Evolutionary conservation across 345 rosid genomes (phyloP), one percentile per base, ranked within the genome.

Genomic region (Noccaea caerulescens): DNA sequence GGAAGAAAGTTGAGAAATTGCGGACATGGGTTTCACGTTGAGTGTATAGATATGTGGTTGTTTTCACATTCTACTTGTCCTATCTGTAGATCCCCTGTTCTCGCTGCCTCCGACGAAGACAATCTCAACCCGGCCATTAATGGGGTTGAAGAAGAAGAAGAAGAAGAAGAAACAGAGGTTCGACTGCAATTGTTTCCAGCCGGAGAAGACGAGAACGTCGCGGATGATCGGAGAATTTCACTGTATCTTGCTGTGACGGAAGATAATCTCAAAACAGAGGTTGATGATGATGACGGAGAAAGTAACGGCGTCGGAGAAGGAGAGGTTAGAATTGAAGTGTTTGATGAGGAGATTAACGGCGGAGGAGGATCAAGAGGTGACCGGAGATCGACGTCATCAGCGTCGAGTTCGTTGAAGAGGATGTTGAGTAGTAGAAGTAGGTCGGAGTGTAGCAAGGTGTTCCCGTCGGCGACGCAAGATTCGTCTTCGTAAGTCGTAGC

Each of bases 1-100:
- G 90, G 96, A 10, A 79, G 91, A 75, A 79, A 75, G 20, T 41
- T 92, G 54, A 79, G 76, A 10, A 84, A 63, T 1, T 92, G 98
- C 34, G 88, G 87, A 13, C 98, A 92, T 66, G 73, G 73, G 34
- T 92, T 92, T 66, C 98, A 90, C 39, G 83, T 87, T 16, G 90
- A 87, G 63, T 92, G 97, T 58, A 84, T 92, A 41, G 96, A 90
- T 27, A 90, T 80, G 86, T 92, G 98, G 98, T 63, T 92, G 61
- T 73, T 76, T 18, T 88, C 90, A 63, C 90, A 88, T 63, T 63
- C 85, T 1, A 87, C 74, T 42, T 92, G 98, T 53, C 98, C 98
- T 52, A 76, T 83, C 32, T 92, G 98, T 72, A 74, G 97, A 66
- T 67, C 68, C 27, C 50, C 78, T 67, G 73, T 74, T 74, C 78